phyloP scores from a whole-genome alignment of 768 basidiomycete species.

The Xerocomus potaroensis region DNA sequence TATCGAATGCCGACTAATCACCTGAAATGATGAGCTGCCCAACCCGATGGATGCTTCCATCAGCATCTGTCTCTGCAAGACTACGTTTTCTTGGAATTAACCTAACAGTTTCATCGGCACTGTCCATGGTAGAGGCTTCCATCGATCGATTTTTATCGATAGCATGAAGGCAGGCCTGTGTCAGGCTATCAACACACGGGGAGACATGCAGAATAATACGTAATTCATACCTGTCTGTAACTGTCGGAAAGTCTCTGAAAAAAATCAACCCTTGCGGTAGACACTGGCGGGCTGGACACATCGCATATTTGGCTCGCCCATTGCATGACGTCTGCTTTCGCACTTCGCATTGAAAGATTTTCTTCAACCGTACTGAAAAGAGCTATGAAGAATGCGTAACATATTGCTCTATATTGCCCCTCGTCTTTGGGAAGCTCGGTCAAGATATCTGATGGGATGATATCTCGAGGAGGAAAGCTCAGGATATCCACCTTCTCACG shows the following conservation, averaged over 20 bases:
- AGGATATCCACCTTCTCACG: background rate
- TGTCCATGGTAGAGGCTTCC: no score
- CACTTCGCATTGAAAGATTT: background rate
- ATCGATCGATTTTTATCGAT: no score
- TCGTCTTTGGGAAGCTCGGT: background rate
- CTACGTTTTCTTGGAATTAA: background rate
- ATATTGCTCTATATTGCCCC: background rate
- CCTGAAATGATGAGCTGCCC: background rate
- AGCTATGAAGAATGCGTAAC: background rate
- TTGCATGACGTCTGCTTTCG: background rate
- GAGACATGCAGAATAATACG: no score
- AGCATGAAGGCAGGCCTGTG: no score
- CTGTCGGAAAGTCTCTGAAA: background rate
- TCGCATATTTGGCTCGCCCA: background rate
- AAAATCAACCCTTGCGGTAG: background rate
- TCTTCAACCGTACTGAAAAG: background rate
- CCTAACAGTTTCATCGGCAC: no score
- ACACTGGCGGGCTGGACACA: background rate
- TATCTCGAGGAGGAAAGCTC: background rate
- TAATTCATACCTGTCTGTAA: background rate
- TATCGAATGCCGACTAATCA: background rate
- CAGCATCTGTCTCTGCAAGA: background rate
- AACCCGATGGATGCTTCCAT: background rate
- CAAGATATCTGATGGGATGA: background rate
- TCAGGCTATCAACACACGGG: background rate